Percentiles rank a stretch among this genome's conserved stretches.
phyloP scores from a whole-genome alignment of 2,329 filamentous ascomycete genomes.

The Dactylellina sp. region DNA sequence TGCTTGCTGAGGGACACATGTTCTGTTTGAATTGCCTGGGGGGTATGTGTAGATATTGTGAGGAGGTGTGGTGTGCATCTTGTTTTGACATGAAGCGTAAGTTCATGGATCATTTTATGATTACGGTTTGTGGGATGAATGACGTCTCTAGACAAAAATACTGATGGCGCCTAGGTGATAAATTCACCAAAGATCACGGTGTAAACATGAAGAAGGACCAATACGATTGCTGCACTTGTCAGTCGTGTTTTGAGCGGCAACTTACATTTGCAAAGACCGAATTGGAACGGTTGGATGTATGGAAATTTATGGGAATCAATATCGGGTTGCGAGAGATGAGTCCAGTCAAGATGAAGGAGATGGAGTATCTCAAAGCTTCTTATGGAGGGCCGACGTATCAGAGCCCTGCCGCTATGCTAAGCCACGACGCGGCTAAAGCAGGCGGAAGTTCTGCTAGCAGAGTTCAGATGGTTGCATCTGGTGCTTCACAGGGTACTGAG shows the following conservation, averaged over 20 bases:
- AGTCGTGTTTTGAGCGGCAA: constrained; percentile 45
- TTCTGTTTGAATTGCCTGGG: constrained; percentile 31
- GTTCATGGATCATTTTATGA: not conserved
- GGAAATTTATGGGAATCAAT: constrained; percentile 43
- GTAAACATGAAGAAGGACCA: constrained; percentile 19
- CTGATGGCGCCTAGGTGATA: not conserved
- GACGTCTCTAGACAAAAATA: too few species aligned
- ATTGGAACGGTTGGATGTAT: constrained; percentile 18
- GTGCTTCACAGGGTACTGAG: not conserved
- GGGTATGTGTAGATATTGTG: constrained; percentile 28
- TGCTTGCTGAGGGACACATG: constrained; percentile 1
- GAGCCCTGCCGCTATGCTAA: too few species aligned
- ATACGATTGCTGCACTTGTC: constrained; percentile 22
- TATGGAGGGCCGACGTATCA: not conserved
- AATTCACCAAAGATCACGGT: constrained; percentile 25
- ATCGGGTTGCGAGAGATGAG: constrained; percentile 17
- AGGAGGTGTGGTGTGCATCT: constrained; percentile 20
- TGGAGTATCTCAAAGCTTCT: not conserved
- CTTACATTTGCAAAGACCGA: constrained; percentile 40
- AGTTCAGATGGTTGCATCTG: not conserved
- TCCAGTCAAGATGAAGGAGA: constrained; percentile 7
- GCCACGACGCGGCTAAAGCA: too few species aligned
- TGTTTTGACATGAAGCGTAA: constrained; percentile 28
- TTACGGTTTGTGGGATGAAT: too few species aligned
- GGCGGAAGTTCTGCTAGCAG: not conserved